phyloP scores from a whole-genome alignment of 306 rosid genomes.

The Lithocarpus polystachyus region DNA sequence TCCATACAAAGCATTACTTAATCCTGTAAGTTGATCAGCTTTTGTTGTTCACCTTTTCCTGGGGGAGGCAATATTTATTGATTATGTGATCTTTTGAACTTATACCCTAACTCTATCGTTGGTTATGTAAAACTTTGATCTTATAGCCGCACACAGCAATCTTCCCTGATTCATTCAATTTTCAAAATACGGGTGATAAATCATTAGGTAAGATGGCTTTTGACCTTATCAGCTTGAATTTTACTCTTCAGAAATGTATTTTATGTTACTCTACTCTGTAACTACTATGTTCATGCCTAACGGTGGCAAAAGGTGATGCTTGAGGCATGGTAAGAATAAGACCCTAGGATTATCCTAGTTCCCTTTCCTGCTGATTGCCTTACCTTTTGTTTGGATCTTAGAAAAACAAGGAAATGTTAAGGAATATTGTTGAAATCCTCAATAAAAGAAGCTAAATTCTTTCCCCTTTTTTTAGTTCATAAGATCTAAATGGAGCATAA shows the following conservation, averaged over 20 bases:
- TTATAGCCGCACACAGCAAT: constrained; percentile 54
- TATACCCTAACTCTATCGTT: constrained; percentile 13
- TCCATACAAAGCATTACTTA: constrained; percentile 79
- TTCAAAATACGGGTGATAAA: constrained; percentile 37
- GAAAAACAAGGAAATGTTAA: background rate
- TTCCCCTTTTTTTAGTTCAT: background rate
- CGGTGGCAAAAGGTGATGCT: background rate
- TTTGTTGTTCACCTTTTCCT: background rate
- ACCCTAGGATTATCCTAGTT: background rate
- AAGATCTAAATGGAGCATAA: background rate
- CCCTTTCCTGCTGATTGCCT: background rate
- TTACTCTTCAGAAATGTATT: background rate
- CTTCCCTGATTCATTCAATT: constrained; percentile 55
- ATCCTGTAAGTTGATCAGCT: constrained; percentile 50
- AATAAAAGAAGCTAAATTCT: background rate
- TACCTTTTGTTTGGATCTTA: no score
- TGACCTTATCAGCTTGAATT: constrained; percentile 4
- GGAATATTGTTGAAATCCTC: background rate
- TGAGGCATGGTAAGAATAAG: background rate
- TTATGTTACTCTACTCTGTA: background rate
- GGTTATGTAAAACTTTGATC: constrained; percentile 19
- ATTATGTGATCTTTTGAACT: background rate
- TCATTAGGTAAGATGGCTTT: constrained; percentile 54
- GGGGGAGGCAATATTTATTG: background rate
- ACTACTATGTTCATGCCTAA: background rate